These are phyloP conservation scores for Aspergillus sp. DNA, from an alignment of 2,329 filamentous ascomycete genomes.

Conservation along the genomic window DNA sequence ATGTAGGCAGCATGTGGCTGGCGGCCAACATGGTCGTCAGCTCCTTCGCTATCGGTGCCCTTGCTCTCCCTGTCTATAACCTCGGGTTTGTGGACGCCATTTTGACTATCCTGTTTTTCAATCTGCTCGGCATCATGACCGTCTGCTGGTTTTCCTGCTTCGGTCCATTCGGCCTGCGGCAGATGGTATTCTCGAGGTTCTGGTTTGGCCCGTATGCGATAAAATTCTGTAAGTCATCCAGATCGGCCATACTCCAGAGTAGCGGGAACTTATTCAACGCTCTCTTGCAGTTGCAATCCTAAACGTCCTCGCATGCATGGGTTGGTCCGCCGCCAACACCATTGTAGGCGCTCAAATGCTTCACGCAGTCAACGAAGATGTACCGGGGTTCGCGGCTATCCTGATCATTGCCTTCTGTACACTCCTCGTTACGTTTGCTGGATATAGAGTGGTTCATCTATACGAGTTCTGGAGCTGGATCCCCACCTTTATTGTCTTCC, in stretches of 20 bases:
- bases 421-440: slow-evolving; percentile 69
- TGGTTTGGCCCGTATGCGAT: slow-evolving; percentile 73
- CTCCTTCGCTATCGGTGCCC: slow-evolving; percentile 72
- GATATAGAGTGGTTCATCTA: slow-evolving; percentile 72
- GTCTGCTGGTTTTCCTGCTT: slow-evolving; percentile 78
- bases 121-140: slow-evolving; percentile 68
- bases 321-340: slow-evolving; percentile 75
- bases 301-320: slow-evolving; percentile 69
- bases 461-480: slow-evolving; percentile 78
- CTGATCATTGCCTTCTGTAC: slow-evolving; percentile 70
- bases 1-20: slow-evolving; percentile 74
- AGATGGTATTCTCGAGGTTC: slow-evolving; percentile 78
- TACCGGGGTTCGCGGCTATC: slow-evolving; percentile 73
- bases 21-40: slow-evolving; percentile 77
- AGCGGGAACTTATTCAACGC: slow-evolving; percentile 11
- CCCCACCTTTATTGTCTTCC: slow-evolving; percentile 69
- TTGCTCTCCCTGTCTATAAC: slow-evolving; percentile 65
- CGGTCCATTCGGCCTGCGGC: slow-evolving; percentile 73
- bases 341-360: slow-evolving; percentile 79
- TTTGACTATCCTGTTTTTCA: slow-evolving; percentile 72
- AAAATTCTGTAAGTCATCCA: slow-evolving; percentile 58
- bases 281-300: slow-evolving; percentile 60
- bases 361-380: slow-evolving; percentile 66
- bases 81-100: slow-evolving; percentile 73
- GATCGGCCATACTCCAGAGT: background rate